Evolutionary conservation across 495 filamentous ascomycete genomes (phyloP).

Genomic region (Articulospora tetracladia): DNA sequence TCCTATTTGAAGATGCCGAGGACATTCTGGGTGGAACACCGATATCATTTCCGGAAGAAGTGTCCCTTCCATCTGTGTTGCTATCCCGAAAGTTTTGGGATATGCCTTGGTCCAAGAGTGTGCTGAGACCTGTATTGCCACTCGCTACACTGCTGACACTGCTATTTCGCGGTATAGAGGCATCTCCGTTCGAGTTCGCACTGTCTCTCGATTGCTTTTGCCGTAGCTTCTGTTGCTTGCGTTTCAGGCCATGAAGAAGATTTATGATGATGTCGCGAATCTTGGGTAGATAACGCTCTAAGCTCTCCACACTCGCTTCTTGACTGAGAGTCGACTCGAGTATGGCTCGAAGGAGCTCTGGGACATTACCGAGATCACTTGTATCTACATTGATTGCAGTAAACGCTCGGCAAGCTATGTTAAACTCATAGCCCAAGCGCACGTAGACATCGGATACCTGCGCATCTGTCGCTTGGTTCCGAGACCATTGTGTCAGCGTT

Average conservation of each 20-base stretch:
- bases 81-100: conserved; percentile 38
- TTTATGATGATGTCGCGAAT: conserved; percentile 99
- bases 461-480: conserved; percentile 81
- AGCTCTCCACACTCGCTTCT: conserved; percentile 85
- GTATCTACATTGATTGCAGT: conserved; percentile 95
- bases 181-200: conserved; percentile 45
- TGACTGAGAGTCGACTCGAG: conserved; percentile 95
- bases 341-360: conserved; percentile 83
- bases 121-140: conserved; percentile 57
- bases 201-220: conserved; percentile 74
- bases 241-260: conserved; percentile 89
- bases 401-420: conserved; percentile 95
- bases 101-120: conserved; percentile 59
- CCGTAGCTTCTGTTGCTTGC: conserved; percentile 88
- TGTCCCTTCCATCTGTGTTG: conserved; percentile 9
- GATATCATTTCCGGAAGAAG: not conserved
- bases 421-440: conserved; percentile 95
- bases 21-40: conserved; percentile 22
- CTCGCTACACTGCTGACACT: conserved; percentile 63
- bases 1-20: conserved; percentile 16
- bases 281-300: conserved; percentile 85
- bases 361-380: conserved; percentile 88
- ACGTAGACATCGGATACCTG: conserved; percentile 98
- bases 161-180: conserved; percentile 50
- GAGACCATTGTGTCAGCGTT: conserved; percentile 95